Conservation (phyloP, 2,329 filamentous ascomycete species). For the Monosporascus sp. region DNA sequence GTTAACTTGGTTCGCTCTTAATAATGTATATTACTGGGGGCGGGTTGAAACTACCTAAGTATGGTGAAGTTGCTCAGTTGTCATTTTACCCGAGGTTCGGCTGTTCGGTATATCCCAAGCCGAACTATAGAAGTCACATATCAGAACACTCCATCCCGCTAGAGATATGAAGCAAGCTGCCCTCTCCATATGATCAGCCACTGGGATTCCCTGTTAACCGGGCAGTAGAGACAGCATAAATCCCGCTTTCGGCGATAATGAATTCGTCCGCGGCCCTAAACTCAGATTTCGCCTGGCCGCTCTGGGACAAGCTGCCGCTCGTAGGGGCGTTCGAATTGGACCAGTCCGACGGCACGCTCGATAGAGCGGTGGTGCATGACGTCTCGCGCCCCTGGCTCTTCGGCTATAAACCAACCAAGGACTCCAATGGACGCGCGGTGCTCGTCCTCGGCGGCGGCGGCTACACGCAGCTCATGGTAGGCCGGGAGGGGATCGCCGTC, state of each 20-base stretch:
- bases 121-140: too few species aligned
- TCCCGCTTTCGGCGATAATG: conserved; percentile 2
- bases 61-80: too few species aligned
- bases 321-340: conserved; percentile 12
- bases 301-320: conserved; percentile 10
- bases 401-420: conserved; percentile 11
- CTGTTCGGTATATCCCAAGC: too few species aligned
- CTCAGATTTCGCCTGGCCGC: conserved; percentile 11
- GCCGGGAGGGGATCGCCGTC: conserved; percentile 14
- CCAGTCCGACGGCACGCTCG: conserved; percentile 6
- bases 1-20: too few species aligned
- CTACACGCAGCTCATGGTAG: conserved; percentile 18
- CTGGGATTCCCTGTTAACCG: too few species aligned
- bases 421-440: conserved; percentile 12
- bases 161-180: too few species aligned
- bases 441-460: conserved; percentile 18
- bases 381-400: conserved; percentile 16
- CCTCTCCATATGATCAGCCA: too few species aligned
- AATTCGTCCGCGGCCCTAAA: conserved; percentile 2
- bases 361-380: conserved; percentile 8
- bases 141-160: too few species aligned
- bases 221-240: too few species aligned
- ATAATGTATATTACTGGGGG: too few species aligned
- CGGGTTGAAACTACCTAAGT: too few species aligned
- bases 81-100: too few species aligned